Conservation (phyloP, 2,329 filamentous ascomycete species). For the Calonectria hawksworthii region DNA sequence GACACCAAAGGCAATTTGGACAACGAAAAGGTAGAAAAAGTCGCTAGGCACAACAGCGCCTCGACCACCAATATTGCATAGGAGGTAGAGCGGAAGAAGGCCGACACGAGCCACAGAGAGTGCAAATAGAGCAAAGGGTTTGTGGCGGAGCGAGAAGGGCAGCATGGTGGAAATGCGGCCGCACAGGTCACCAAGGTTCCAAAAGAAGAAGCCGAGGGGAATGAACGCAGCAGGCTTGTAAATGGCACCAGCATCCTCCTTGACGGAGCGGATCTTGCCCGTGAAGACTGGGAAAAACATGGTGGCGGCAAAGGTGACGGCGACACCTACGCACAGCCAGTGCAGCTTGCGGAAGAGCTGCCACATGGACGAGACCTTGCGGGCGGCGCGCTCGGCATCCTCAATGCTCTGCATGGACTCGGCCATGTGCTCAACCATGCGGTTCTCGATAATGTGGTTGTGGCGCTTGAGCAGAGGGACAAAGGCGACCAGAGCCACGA, state of each 20-base stretch:
- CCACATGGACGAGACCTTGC: conserved; percentile 68
- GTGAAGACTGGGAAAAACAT: conserved; percentile 99
- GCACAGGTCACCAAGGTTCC: conserved; percentile 89
- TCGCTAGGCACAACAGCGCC: conserved; percentile 85
- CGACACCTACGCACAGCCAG: conserved; percentile 83
- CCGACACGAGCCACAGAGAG: conserved; percentile 74
- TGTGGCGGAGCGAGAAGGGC: conserved; percentile 69
- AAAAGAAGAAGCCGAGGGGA: conserved; percentile 89
- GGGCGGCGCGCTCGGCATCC: conserved; percentile 65
- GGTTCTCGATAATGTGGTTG: conserved; percentile 64
- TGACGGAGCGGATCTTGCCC: conserved; percentile 68
- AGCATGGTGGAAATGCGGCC: conserved; percentile 79
- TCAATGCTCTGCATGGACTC: conserved; percentile 65
- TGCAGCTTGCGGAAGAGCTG: conserved; percentile 82
- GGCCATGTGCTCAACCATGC: conserved; percentile 63
- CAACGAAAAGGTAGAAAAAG: conserved; percentile 86
- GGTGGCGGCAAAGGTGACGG: conserved; percentile 84
- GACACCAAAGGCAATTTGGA: conserved; percentile 87
- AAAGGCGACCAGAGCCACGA: conserved; percentile 79
- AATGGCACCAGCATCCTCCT: conserved; percentile 62
- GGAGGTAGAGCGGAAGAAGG: conserved; percentile 87
- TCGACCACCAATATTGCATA: conserved; percentile 88
- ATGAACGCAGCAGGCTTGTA: conserved; percentile 86
- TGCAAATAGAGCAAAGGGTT: conserved; percentile 77
- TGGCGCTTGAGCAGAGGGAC: conserved; percentile 77